Conservation (phyloP, 2,329 filamentous ascomycete genomes). For the Hypocrella siamensis region DNA sequence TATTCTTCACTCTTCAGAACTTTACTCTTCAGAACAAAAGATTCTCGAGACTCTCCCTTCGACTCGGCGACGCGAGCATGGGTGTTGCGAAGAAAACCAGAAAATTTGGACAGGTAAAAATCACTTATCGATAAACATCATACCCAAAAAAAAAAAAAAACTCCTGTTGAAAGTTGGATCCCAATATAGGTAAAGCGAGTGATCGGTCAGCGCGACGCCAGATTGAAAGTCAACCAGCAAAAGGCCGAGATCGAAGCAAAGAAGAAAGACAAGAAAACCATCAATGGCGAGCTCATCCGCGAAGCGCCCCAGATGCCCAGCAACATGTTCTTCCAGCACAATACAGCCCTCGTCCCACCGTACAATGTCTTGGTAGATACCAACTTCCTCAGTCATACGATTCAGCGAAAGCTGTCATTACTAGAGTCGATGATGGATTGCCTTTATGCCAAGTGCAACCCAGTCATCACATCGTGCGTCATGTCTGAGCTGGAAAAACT, state of each 20-base stretch:
- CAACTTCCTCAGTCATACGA: constrained; percentile 82
- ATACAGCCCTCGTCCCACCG: constrained; percentile 65
- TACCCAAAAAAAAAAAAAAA: not conserved
- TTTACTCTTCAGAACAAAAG: no score
- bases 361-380: constrained; percentile 60
- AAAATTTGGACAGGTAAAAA: constrained; percentile 61
- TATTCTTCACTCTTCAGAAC: no score
- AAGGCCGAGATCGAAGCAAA: constrained; percentile 44
- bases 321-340: constrained; percentile 77
- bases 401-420: constrained; percentile 79
- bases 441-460: constrained; percentile 79
- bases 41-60: no score
- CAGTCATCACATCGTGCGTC: constrained; percentile 65
- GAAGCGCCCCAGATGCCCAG: constrained; percentile 73
- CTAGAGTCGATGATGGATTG: constrained; percentile 87
- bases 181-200: constrained; percentile 55
- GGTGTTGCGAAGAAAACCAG: constrained; percentile 79
- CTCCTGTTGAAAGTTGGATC: not conserved
- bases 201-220: constrained; percentile 65
- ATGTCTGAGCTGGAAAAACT: constrained; percentile 82
- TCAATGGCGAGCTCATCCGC: constrained; percentile 47
- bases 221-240: constrained; percentile 66
- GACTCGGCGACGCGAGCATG: constrained; percentile 44
- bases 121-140: constrained; percentile 13
- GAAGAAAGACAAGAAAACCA: constrained; percentile 42